Evolutionary conservation across 768 basidiomycete genomes (phyloP).

Genomic region (Kwoniella botswanensis): DNA sequence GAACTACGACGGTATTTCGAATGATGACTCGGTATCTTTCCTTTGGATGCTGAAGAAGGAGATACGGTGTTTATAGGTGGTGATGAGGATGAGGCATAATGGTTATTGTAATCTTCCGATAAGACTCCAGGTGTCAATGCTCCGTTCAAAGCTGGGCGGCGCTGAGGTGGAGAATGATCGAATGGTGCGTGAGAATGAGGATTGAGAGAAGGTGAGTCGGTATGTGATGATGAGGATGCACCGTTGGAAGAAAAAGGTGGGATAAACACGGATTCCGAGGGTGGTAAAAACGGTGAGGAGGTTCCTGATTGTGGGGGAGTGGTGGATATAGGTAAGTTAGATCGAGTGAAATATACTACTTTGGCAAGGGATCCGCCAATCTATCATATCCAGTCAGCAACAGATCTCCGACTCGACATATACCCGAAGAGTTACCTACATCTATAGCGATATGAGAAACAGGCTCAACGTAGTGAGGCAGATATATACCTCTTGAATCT

Average conservation of each 20-base stretch:
- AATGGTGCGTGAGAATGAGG: slow-evolving; percentile 34
- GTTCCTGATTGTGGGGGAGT: slow-evolving; percentile 38
- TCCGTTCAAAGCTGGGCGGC: slow-evolving; percentile 49
- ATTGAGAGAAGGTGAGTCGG: slow-evolving; percentile 20
- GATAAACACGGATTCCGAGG: slow-evolving; percentile 33
- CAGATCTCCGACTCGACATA: too few relatives aligned
- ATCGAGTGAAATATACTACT: slow-evolving; percentile 97
- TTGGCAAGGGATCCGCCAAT: slow-evolving; percentile 97
- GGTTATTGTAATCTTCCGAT: slow-evolving; percentile 12
- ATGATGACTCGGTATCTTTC: slow-evolving; percentile 48
- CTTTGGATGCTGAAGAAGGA: neutral
- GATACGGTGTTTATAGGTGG: slow-evolving; percentile 8
- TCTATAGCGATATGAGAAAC: slow-evolving; percentile 97
- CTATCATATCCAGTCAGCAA: slow-evolving; percentile 59
- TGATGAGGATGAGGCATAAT: neutral
- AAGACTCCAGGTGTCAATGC: slow-evolving; percentile 49
- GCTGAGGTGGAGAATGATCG: slow-evolving; percentile 31
- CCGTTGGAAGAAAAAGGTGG: slow-evolving; percentile 17
- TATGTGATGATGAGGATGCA: slow-evolving; percentile 19
- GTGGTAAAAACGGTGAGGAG: slow-evolving; percentile 42
- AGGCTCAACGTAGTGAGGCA: slow-evolving; percentile 96
- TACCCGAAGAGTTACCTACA: slow-evolving; percentile 63
- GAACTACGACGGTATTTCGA: slow-evolving; percentile 73
- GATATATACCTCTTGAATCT: slow-evolving; percentile 94
- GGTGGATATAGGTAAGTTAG: slow-evolving; percentile 61